These are phyloP conservation scores for Albatrellus ellisii DNA, from an alignment of 768 basidiomycete species.

Conservation along the genomic window DNA sequence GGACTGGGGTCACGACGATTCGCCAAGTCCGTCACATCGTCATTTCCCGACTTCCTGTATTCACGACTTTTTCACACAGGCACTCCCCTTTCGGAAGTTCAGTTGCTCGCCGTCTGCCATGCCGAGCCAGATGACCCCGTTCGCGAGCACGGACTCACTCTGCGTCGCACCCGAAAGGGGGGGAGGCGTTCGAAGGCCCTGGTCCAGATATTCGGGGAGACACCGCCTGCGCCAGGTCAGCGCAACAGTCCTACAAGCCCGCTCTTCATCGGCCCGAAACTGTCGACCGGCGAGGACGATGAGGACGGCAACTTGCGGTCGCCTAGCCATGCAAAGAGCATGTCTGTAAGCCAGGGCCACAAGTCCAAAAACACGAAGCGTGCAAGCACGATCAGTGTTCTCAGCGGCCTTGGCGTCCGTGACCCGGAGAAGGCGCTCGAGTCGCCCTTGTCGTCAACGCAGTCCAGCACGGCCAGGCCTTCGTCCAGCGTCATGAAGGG, in stretches of 20 bases:
- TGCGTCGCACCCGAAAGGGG: slow-evolving; percentile 40
- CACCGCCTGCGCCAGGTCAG: slow-evolving; percentile 15
- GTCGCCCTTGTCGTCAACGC: slow-evolving; percentile 35
- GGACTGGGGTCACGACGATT: slow-evolving; percentile 40
- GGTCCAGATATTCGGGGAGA: slow-evolving; percentile 35
- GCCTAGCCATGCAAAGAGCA: not conserved
- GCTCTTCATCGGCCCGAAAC: slow-evolving; percentile 9
- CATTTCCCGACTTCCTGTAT: slow-evolving; percentile 1
- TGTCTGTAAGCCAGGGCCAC: not conserved
- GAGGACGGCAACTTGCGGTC: slow-evolving; percentile 20
- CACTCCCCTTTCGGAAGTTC: slow-evolving; percentile 66
- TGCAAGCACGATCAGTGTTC: slow-evolving; percentile 88
- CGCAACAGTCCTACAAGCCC: slow-evolving; percentile 24
- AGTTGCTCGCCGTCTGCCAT: slow-evolving; percentile 74
- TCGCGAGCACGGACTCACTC: slow-evolving; percentile 65
- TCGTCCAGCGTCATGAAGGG: slow-evolving; percentile 22
- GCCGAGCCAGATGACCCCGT: slow-evolving; percentile 65
- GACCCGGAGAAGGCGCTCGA: slow-evolving; percentile 59
- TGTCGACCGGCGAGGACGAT: slow-evolving; percentile 21
- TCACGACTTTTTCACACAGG: slow-evolving; percentile 26
- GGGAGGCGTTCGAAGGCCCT: slow-evolving; percentile 29
- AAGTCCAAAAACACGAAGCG: slow-evolving; percentile 57
- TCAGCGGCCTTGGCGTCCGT: slow-evolving; percentile 86
- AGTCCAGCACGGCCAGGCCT: slow-evolving; percentile 24
- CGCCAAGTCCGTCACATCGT: slow-evolving; percentile 32